Evolutionary conservation across 148 eudicot genomes (phyloP).

Genomic region (Oxyria digyna): DNA sequence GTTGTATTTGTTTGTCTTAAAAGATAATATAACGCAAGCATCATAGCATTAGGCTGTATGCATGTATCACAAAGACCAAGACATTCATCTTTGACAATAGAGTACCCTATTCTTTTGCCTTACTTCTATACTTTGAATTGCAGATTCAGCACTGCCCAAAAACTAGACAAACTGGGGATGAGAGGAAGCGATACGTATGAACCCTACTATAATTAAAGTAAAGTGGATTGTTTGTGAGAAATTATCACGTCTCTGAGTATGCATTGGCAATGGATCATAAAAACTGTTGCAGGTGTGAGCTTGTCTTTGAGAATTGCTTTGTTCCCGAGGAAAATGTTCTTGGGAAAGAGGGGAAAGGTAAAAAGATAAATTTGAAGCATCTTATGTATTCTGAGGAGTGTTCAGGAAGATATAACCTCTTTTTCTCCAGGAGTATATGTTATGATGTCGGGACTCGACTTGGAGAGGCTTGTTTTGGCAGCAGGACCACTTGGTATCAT

Average conservation of each 20-base stretch:
- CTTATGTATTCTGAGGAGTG: background rate
- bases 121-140: conserved; percentile 12
- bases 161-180: conserved; percentile 98
- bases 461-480: conserved; percentile 88
- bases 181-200: conserved; percentile 99
- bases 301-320: conserved; percentile 96
- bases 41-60: background rate
- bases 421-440: conserved; percentile 80
- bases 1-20: background rate
- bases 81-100: background rate
- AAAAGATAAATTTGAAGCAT: background rate
- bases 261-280: background rate
- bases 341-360: conserved; percentile 95
- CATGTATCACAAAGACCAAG: background rate
- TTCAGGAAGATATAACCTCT: background rate
- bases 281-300: conserved; percentile 79
- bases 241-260: background rate
- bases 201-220: conserved; percentile 7
- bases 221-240: background rate
- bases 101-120: conserved; percentile 1
- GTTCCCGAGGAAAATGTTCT: conserved; percentile 86
- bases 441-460: conserved; percentile 97
- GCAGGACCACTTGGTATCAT: conserved; percentile 92
- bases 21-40: background rate
- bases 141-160: conserved; percentile 99